Percentiles rank a stretch among this genome's conserved stretches.
Evolutionary conservation across 2,329 filamentous ascomycete species (phyloP).

Genomic region (Beauveria scarabaeidicola): DNA sequence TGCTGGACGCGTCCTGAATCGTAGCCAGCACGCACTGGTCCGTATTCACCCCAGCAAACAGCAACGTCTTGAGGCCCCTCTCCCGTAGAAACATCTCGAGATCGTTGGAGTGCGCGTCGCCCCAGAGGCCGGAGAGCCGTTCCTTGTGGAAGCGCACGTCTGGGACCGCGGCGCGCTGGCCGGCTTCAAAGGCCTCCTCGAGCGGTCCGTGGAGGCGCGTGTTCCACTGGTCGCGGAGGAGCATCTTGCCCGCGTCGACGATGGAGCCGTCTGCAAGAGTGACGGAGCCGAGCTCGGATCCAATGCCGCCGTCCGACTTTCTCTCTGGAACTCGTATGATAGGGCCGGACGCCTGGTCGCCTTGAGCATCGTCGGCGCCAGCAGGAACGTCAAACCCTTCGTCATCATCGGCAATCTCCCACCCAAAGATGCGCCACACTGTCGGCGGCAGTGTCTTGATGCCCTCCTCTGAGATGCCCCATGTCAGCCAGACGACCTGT

Average conservation of each 20-base stretch:
- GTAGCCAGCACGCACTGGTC: conserved; percentile 53
- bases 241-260: conserved; percentile 27
- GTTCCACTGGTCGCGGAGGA: conserved; percentile 49
- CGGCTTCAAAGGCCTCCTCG: conserved; percentile 23
- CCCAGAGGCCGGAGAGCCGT: conserved; percentile 50
- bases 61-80: conserved; percentile 37
- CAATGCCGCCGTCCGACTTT: conserved; percentile 16
- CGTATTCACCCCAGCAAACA: conserved; percentile 53
- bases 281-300: conserved; percentile 36
- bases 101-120: conserved; percentile 30
- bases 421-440: conserved; percentile 38
- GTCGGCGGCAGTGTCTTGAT: conserved; percentile 40
- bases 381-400: not conserved
- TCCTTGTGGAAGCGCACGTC: conserved; percentile 50
- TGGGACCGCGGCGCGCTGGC: conserved; percentile 18
- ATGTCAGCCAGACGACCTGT: conserved; percentile 45
- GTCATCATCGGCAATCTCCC: conserved; percentile 1
- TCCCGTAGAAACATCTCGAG: conserved; percentile 27
- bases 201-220: conserved; percentile 41
- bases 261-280: conserved; percentile 14
- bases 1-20: conserved; percentile 45
- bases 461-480: conserved; percentile 47
- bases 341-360: not conserved
- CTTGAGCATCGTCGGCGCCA: not conserved
- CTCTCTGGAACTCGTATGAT: not conserved